A percentile compares a stretch with the other conserved stretches of the same genome.
Conservation (phyloP, 1,284 basidiomycete species). For the Puccinia horiana region DNA sequence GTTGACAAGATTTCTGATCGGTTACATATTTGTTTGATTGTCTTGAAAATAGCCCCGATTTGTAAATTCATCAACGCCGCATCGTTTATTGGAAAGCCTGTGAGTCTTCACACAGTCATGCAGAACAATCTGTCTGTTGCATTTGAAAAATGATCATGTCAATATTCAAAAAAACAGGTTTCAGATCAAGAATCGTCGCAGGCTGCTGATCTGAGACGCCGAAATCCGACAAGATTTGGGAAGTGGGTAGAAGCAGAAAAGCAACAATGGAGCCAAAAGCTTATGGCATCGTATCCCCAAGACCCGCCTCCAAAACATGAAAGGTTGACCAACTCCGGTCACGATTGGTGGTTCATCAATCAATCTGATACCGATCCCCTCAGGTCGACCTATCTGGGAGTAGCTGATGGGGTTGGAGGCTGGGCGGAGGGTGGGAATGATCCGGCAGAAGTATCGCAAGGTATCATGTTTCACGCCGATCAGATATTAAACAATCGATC, state of each 20-base stretch:
- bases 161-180: neutral
- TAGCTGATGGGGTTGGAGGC: conserved; percentile 46
- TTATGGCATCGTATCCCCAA: neutral
- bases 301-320: conserved; percentile 7
- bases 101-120: neutral
- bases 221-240: neutral
- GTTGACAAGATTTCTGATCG: neutral
- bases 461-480: conserved; percentile 35
- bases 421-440: conserved; percentile 38
- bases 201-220: neutral
- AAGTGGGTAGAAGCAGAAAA: conserved; percentile 31
- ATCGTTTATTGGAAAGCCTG: conserved; percentile 30
- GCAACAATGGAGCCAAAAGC: neutral
- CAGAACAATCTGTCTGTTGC: neutral
- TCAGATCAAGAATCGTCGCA: neutral
- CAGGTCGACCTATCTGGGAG: neutral
- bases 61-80: conserved; percentile 29
- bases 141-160: neutral
- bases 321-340: conserved; percentile 28
- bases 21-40: neutral
- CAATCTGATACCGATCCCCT: neutral
- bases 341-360: conserved; percentile 49
- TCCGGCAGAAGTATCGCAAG: conserved; percentile 43
- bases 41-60: neutral
- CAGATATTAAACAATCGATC: neutral